Conservation (phyloP, 2,329 filamentous ascomycete genomes). For the Sporothrix schenckii region DNA sequence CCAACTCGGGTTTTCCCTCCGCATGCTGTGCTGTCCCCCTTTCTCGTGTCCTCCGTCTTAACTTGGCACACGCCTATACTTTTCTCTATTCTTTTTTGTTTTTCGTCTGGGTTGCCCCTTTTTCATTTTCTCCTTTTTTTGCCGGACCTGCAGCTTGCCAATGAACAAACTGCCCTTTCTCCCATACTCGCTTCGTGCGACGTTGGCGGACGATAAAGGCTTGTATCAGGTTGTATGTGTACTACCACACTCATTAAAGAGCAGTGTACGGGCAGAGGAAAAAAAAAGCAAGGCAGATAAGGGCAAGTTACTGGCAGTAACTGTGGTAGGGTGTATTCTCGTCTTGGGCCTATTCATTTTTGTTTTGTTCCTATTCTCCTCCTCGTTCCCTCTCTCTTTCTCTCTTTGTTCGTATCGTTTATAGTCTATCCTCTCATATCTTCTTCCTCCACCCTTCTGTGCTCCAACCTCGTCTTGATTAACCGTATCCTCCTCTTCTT, state of each 20-base stretch:
- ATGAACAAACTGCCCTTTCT: constrained; percentile 1
- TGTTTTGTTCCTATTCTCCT: too few relatives aligned
- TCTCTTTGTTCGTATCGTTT: background rate
- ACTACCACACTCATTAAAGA: constrained; percentile 7
- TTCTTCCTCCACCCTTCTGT: background rate
- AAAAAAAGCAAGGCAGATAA: background rate
- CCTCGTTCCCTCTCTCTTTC: too few relatives aligned
- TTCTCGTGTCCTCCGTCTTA: background rate
- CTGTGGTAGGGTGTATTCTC: background rate
- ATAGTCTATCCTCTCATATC: background rate
- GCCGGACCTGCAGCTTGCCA: background rate
- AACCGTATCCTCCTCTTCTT: background rate
- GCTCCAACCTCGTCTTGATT: background rate
- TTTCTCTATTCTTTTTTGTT: background rate
- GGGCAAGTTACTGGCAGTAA: background rate
- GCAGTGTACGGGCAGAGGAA: background rate
- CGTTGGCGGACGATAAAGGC: background rate
- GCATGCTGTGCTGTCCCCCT: background rate
- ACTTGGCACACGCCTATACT: background rate
- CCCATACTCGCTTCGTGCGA: background rate
- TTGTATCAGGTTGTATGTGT: background rate
- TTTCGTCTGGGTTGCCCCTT: background rate
- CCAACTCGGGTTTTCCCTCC: constrained; percentile 6
- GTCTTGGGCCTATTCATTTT: too few relatives aligned
- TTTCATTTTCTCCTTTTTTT: background rate